Base-by-base conservation (phyloP, 2,329 filamentous ascomycete species). In the Talaromyces sp. region DNA sequence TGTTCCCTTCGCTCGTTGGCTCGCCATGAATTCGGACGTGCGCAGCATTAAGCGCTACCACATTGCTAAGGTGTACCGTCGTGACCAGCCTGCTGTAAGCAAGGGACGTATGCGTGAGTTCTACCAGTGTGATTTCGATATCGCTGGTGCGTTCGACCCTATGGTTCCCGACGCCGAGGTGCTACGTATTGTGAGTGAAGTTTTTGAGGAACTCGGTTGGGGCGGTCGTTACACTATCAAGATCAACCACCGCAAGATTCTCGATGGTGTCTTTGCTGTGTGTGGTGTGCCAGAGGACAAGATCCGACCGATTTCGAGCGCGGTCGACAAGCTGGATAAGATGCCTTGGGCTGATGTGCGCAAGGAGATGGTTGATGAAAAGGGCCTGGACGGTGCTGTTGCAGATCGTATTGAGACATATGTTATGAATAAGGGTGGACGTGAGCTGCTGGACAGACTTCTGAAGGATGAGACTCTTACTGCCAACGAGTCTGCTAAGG, bases 111-210 rank as follows among this genome's bases (percentile, higher is more conserved):
- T 96, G 88, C 85, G 93, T 67, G 93, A 97, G 75, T 96, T 96
- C 75, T 96, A 95, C 78, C 92, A 97, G 75, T 97, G 92, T 77
- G 93, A 97, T 76, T 95, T 97, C 69, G 92, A 97, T 70, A 93
- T 97, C 75, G 92, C 92, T 11, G 91, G 92, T 54, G 63, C 72
- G 56, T 95, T 91, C 77, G 93, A 96, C 70, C 76, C 90, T 49
- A 96, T 97, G 91, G 82, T 96, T 22, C 90, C 92, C 51, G 93
- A 97, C 68, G 89, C 91, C 33, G 92, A 97, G 76, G 88, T 96
- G 54, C 77, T 97, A 64, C 83, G 88, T 52, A 91, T 97, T 61
- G 84, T 90, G 45, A 86, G 85, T 64, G 91, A 97, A 70, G 88
- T 96, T 36, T 96, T 97, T 66, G 85, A 93, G 62, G 84, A 83